These are phyloP conservation scores for Lentinula sp. DNA, from an alignment of 768 basidiomycete species.

Conservation along the genomic window DNA sequence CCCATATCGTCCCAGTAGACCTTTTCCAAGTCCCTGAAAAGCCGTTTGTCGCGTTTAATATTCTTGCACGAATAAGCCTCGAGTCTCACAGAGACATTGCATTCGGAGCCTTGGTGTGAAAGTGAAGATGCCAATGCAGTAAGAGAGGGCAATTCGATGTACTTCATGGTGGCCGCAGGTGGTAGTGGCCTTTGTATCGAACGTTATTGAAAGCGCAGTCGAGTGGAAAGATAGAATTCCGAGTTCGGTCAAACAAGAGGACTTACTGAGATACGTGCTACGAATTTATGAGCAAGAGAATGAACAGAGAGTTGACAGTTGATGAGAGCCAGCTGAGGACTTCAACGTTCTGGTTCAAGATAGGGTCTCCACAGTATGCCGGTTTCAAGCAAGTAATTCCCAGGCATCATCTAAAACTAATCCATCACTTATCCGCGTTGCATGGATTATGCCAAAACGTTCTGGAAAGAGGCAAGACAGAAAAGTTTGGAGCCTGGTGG, in stretches of 20 bases:
- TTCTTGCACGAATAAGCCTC: slow-evolving; percentile 99
- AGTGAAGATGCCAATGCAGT: slow-evolving; percentile 73
- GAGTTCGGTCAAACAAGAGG: not conserved
- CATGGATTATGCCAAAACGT: slow-evolving; percentile 39
- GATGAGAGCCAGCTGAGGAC: not conserved
- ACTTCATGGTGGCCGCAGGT: slow-evolving; percentile 61
- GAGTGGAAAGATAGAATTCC: not conserved
- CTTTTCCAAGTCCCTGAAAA: slow-evolving; percentile 88
- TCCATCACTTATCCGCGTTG: not conserved
- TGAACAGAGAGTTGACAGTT: not conserved
- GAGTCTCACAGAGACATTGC: slow-evolving; percentile 84
- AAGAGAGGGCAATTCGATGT: slow-evolving; percentile 78
- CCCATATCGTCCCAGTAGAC: slow-evolving; percentile 56
- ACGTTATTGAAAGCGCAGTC: not conserved
- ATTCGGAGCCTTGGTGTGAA: slow-evolving; percentile 82
- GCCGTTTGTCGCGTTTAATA: slow-evolving; percentile 93
- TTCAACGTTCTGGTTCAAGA: not conserved
- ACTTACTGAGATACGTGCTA: not conserved
- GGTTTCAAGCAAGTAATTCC: not conserved
- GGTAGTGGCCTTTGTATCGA: not conserved
- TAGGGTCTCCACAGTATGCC: not conserved
- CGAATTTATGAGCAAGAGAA: not conserved
- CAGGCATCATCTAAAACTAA: not conserved
- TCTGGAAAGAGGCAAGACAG: slow-evolving; percentile 17
- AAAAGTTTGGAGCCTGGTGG: slow-evolving; percentile 55